Percentiles rank a stretch among this genome's conserved stretches.
These are phyloP conservation scores for Pugionium cornutum DNA, from an alignment of 345 rosid genomes.

Conservation along the genomic window DNA sequence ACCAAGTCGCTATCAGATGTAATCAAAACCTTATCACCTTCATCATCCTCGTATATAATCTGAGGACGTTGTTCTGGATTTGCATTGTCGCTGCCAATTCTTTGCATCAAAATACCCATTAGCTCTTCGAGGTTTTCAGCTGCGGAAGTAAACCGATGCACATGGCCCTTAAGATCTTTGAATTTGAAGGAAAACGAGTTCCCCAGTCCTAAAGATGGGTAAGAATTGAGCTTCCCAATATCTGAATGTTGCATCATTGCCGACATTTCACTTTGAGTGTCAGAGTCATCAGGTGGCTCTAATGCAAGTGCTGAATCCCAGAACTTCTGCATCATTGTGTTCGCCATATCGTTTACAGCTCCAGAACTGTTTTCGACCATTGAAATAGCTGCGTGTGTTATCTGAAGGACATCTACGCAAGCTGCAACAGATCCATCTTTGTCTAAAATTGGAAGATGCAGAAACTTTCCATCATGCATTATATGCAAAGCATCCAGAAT, in stretches of 20 bases:
- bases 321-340: slow-evolving; percentile 96
- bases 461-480: slow-evolving; percentile 97
- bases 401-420: slow-evolving; percentile 89
- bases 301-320: slow-evolving; percentile 97
- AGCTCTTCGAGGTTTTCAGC: slow-evolving; percentile 78
- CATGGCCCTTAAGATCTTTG: slow-evolving; percentile 79
- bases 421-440: slow-evolving; percentile 79
- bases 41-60: slow-evolving; percentile 92
- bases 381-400: slow-evolving; percentile 96
- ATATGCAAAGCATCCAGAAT: slow-evolving; percentile 89
- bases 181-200: slow-evolving; percentile 85
- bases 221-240: slow-evolving; percentile 50
- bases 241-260: slow-evolving; percentile 71
- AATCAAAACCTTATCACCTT: slow-evolving; percentile 86
- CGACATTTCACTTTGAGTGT: slow-evolving; percentile 91
- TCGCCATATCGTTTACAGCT: slow-evolving; percentile 87
- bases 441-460: slow-evolving; percentile 92
- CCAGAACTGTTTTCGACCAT: slow-evolving; percentile 91
- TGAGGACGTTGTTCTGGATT: slow-evolving; percentile 54
- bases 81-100: slow-evolving; percentile 54
- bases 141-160: slow-evolving; percentile 80
- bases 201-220: slow-evolving; percentile 80
- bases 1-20: slow-evolving; percentile 71
- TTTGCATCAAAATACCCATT: slow-evolving; percentile 60
- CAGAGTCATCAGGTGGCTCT: slow-evolving; percentile 88